phyloP scores from a whole-genome alignment of 768 basidiomycete species.

The Suillus clintonianus region DNA sequence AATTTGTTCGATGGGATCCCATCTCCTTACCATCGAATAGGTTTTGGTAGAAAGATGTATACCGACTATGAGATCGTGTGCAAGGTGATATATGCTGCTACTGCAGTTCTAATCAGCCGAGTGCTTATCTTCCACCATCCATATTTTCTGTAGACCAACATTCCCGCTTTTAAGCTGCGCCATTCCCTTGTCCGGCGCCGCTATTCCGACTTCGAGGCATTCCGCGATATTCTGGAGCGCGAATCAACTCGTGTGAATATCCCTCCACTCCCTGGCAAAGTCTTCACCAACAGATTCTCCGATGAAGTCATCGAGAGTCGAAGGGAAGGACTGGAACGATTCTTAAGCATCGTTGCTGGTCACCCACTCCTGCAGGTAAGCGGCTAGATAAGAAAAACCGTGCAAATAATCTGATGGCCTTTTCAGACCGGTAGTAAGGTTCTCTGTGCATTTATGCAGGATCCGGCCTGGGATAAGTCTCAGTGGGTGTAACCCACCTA shows the following conservation, averaged over 20 bases:
- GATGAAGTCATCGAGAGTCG: conserved; percentile 95
- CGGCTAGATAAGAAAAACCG: conserved; percentile 2
- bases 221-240: conserved; percentile 96
- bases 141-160: conserved; percentile 92
- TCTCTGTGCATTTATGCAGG: conserved; percentile 92
- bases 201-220: conserved; percentile 94
- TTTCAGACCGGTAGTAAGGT: conserved; percentile 92
- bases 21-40: conserved; percentile 37
- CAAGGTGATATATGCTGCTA: conserved; percentile 58
- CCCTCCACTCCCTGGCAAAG: conserved; percentile 94
- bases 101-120: conserved; percentile 7
- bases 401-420: conserved; percentile 9
- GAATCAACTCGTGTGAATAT: conserved; percentile 98
- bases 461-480: conserved; percentile 85
- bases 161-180: conserved; percentile 97
- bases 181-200: conserved; percentile 86
- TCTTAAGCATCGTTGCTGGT: conserved; percentile 94
- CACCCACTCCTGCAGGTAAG: conserved; percentile 93
- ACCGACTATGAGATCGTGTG: conserved; percentile 99
- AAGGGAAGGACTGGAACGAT: conserved; percentile 91
- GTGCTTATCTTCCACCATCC: neutral
- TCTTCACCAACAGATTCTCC: conserved; percentile 97
- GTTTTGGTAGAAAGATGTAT: conserved; percentile 98
- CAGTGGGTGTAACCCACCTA: conserved; percentile 63
- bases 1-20: neutral